These are phyloP conservation scores for Beauveria pseudobassiana DNA, from an alignment of 2,329 filamentous ascomycete species.

Conservation along the genomic window DNA sequence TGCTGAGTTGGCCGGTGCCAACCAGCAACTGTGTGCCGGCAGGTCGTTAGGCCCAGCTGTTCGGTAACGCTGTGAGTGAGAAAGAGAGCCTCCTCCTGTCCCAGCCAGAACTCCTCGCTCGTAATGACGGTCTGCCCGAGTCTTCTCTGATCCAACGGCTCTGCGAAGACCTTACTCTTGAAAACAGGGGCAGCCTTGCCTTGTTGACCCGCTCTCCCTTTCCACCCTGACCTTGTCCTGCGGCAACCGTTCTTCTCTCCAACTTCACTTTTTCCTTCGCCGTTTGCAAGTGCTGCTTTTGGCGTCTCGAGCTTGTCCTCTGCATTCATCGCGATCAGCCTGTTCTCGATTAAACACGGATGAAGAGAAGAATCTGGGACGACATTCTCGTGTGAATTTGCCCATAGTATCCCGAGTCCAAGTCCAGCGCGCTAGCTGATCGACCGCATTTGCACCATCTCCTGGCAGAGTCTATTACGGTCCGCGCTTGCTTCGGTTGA, in stretches of 20 bases:
- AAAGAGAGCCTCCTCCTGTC: not conserved
- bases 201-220: slow-evolving; percentile 9
- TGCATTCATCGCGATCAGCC: not conserved
- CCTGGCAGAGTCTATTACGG: not conserved
- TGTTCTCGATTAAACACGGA: not conserved
- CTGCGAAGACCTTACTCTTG: not conserved
- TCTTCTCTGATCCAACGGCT: slow-evolving; percentile 1
- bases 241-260: slow-evolving; percentile 6
- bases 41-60: not conserved
- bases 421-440: not conserved
- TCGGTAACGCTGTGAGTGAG: not conserved
- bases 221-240: slow-evolving; percentile 9
- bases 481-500: not conserved
- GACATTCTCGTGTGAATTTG: not conserved
- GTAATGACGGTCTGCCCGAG: not conserved
- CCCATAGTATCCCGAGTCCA: not conserved
- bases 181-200: slow-evolving; percentile 10
- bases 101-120: not conserved
- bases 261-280: slow-evolving; percentile 2
- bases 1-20: not conserved
- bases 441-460: not conserved
- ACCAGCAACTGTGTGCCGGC: not conserved
- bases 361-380: not conserved
- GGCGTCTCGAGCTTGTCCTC: not conserved
- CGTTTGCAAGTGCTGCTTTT: not conserved